Evolutionary conservation across 345 rosid genomes (phyloP).

Genomic region (Citrus medica): DNA sequence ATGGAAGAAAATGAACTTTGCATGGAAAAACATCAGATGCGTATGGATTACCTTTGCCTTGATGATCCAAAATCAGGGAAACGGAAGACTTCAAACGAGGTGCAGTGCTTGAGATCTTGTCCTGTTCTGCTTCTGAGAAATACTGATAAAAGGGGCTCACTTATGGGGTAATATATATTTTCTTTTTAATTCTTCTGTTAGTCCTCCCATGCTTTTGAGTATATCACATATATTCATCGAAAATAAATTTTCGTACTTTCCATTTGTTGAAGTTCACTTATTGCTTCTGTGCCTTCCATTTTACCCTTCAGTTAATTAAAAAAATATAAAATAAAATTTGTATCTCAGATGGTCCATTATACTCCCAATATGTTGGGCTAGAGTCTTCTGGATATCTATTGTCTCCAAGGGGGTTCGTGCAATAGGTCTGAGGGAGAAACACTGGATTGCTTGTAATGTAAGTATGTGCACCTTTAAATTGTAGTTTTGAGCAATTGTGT

Average conservation of each 20-base stretch:
- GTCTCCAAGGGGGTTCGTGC: slow-evolving; percentile 72
- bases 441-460: slow-evolving; percentile 81
- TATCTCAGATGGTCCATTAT: slow-evolving; percentile 78
- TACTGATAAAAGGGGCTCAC: slow-evolving; percentile 30
- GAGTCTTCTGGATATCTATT: slow-evolving; percentile 63
- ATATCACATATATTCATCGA: neutral
- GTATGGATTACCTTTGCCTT: slow-evolving; percentile 52
- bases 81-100: slow-evolving; percentile 28
- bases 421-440: slow-evolving; percentile 84
- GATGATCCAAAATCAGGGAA: slow-evolving; percentile 32
- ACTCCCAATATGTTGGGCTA: slow-evolving; percentile 81
- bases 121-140: slow-evolving; percentile 68
- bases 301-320: neutral
- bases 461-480: slow-evolving; percentile 15
- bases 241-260: neutral
- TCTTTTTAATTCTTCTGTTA: slow-evolving; percentile 1
- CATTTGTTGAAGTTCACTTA: neutral
- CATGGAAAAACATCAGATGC: slow-evolving; percentile 53
- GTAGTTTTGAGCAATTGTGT: neutral
- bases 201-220: neutral
- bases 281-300: neutral
- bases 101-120: slow-evolving; percentile 56
- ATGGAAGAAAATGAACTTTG: slow-evolving; percentile 63
- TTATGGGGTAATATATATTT: slow-evolving; percentile 47
- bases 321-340: neutral